Conservation (phyloP, 768 basidiomycete genomes). For the Tricholoma bakamatsutake region DNA sequence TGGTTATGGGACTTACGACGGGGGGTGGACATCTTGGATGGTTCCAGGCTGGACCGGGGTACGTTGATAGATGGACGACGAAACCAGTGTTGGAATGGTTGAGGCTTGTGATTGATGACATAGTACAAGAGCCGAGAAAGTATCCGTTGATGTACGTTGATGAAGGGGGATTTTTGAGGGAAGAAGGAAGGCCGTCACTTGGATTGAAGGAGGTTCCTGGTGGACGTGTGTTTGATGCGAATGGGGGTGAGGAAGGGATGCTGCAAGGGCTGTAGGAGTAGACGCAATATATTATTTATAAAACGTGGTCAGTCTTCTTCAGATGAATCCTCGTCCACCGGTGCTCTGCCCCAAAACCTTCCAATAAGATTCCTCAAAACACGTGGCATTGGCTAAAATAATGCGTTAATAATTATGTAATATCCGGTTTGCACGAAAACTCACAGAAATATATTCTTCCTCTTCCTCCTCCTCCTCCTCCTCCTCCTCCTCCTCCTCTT, state of each 20-base stretch:
- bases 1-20: constrained; percentile 52
- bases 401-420: neutral
- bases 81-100: constrained; percentile 68
- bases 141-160: constrained; percentile 32
- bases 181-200: constrained; percentile 48
- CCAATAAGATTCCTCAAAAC: constrained; percentile 53
- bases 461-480: constrained; percentile 30
- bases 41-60: constrained; percentile 47
- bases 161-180: constrained; percentile 55
- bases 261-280: constrained; percentile 43
- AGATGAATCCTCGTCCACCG: constrained; percentile 29
- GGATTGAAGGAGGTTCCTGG: constrained; percentile 55
- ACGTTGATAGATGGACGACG: constrained; percentile 53
- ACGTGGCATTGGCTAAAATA: constrained; percentile 51
- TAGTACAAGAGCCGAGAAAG: constrained; percentile 29
- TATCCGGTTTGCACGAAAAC: constrained; percentile 15
- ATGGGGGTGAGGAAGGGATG: constrained; percentile 46
- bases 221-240: constrained; percentile 49
- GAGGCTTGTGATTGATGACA: constrained; percentile 43
- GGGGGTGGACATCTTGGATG: constrained; percentile 77
- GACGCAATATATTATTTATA: no score
- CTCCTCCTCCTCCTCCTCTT: constrained; percentile 21
- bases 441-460: constrained; percentile 46
- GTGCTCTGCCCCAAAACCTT: constrained; percentile 47
- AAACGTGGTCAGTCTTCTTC: constrained; percentile 27